Percentiles rank a stretch among this genome's conserved stretches.
Conservation (phyloP, 441 rosid species). For the Syzygium malaccense region DNA sequence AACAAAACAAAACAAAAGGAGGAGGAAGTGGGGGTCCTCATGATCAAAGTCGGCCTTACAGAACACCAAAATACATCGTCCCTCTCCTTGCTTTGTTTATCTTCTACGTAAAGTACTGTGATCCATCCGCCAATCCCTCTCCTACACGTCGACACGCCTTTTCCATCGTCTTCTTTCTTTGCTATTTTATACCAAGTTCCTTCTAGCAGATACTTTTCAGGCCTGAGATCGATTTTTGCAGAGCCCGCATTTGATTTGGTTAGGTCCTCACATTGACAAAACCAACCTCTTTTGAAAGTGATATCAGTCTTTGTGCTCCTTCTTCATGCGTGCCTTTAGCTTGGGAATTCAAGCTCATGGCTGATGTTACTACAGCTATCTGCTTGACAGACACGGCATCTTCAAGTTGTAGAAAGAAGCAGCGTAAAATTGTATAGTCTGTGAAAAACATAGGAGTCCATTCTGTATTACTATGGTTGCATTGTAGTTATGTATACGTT, state of each 20-base stretch:
- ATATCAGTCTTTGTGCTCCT: not conserved
- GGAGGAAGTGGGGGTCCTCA: constrained; percentile 16
- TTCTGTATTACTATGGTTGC: not conserved
- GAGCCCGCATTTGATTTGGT: not conserved
- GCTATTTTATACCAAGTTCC: not conserved
- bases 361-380: not conserved
- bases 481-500: not conserved
- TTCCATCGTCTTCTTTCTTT: constrained; percentile 3
- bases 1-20: not conserved
- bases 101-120: constrained; percentile 52
- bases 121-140: constrained; percentile 11
- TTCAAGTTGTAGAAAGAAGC: not conserved
- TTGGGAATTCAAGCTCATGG: not conserved
- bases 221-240: not conserved
- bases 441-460: not conserved
- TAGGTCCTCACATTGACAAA: not conserved
- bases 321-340: not conserved
- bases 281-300: not conserved
- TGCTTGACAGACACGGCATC: not conserved
- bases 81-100: constrained; percentile 35
- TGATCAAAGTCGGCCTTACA: constrained; percentile 12
- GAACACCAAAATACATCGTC: not conserved
- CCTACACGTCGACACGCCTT: constrained; percentile 24
- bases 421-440: not conserved
- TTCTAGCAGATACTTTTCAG: constrained; percentile 24